phyloP scores from a whole-genome alignment of 2,329 filamentous ascomycete genomes.

The Pseudogymnoascus sp. region DNA sequence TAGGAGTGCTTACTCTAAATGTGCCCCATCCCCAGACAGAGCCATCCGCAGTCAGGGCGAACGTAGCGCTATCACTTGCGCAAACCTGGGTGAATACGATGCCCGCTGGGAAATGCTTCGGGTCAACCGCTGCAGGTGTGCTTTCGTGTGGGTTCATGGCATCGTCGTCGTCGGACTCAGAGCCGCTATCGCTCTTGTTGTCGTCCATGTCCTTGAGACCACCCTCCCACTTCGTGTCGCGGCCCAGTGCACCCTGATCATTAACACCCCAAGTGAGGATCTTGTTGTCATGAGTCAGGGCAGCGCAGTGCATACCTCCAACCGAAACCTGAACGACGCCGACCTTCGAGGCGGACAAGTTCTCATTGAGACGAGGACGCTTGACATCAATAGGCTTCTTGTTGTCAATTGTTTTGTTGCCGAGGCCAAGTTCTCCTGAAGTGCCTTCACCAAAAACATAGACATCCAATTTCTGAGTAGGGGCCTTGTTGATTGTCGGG shows the following conservation, averaged over 20 bases:
- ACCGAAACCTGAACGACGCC: conserved; percentile 69
- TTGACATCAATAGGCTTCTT: conserved; percentile 64
- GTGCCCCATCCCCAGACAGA: conserved; percentile 79
- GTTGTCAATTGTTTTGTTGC: conserved; percentile 53
- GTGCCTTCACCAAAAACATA: conserved; percentile 76
- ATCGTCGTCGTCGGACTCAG: conserved; percentile 44
- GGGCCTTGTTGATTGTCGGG: conserved; percentile 55
- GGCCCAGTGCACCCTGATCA: conserved; percentile 72
- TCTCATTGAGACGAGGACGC: conserved; percentile 62
- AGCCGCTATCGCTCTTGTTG: conserved; percentile 34
- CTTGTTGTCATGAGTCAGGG: conserved; percentile 71
- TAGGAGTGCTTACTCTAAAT: conserved; percentile 52
- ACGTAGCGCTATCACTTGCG: conserved; percentile 68
- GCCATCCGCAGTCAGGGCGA: conserved; percentile 68
- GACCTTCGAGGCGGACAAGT: conserved; percentile 48
- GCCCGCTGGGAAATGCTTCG: conserved; percentile 51
- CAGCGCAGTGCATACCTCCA: conserved; percentile 76
- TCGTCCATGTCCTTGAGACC: conserved; percentile 50
- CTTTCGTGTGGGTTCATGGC: conserved; percentile 67
- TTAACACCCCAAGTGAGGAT: conserved; percentile 85
- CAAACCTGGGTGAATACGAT: conserved; percentile 60
- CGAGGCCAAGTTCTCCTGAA: conserved; percentile 76
- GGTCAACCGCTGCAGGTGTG: conserved; percentile 55
- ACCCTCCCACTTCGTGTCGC: conserved; percentile 64
- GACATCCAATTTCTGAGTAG: conserved; percentile 59